These are phyloP conservation scores for Paralagenidium karlingii DNA, from an alignment of 352 stramenopile genomes.

Conservation along the genomic window DNA sequence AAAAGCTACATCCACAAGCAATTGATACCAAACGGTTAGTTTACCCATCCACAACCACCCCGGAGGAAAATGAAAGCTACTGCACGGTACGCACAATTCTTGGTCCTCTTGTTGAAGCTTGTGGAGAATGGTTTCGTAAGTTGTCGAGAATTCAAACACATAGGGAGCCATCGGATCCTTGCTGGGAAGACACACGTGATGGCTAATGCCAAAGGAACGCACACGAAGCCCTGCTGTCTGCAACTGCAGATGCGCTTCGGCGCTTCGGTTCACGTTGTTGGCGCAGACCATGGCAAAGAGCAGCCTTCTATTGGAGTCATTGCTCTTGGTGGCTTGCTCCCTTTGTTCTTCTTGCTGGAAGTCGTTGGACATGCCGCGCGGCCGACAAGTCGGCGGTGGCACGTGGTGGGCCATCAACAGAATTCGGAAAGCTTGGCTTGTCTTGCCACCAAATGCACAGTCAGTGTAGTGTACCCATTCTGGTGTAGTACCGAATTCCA, in stretches of 20 bases:
- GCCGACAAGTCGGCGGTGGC: too few species aligned
- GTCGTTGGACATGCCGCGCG: too few species aligned
- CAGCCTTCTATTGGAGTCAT: too few species aligned
- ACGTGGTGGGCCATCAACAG: too few species aligned
- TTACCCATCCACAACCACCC: not conserved
- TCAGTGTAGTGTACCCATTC: too few species aligned
- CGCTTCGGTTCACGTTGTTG: slow-evolving; percentile 82
- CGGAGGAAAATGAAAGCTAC: not conserved
- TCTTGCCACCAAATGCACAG: too few species aligned
- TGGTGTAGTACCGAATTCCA: too few species aligned
- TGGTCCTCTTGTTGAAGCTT: slow-evolving; percentile 36
- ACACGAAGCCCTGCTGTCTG: slow-evolving; percentile 40
- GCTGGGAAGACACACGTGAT: slow-evolving; percentile 44
- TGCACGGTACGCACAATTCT: slow-evolving; percentile 11
- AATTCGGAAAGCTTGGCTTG: too few species aligned
- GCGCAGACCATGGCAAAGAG: slow-evolving; percentile 81
- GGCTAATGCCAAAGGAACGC: slow-evolving; percentile 54
- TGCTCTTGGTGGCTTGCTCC: too few species aligned
- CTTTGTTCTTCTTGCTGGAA: too few species aligned
- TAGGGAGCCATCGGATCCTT: slow-evolving; percentile 14
- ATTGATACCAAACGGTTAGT: not conserved
- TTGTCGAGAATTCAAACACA: slow-evolving; percentile 55
- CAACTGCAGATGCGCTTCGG: slow-evolving; percentile 53
- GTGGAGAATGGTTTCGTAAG: slow-evolving; percentile 48
- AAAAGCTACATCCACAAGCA: slow-evolving; percentile 8